Evolutionary conservation across 768 basidiomycete genomes (phyloP).

Genomic region (Collybiopsis luxurians): DNA sequence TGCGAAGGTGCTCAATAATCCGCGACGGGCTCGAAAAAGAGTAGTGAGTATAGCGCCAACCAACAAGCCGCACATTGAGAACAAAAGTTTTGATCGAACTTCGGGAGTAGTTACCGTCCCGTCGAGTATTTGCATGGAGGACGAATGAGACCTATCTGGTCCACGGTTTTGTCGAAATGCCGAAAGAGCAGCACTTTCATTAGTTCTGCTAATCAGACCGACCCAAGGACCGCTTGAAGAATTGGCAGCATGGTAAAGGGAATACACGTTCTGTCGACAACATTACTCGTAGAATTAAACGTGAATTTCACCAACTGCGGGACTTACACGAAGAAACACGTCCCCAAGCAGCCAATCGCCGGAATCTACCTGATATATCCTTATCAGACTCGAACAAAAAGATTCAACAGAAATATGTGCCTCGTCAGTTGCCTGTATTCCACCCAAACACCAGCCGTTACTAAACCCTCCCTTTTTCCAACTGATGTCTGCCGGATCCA

Average conservation of each 20-base stretch:
- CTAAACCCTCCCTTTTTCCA: constrained; percentile 41
- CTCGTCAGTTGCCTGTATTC: constrained; percentile 51
- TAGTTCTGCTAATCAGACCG: constrained; percentile 44
- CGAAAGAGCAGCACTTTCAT: constrained; percentile 30
- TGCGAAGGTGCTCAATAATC: constrained; percentile 24
- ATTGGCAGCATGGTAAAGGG: constrained; percentile 42
- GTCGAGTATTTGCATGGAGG: not conserved
- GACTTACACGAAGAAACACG: constrained; percentile 51
- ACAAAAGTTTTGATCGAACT: not conserved
- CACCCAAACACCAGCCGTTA: constrained; percentile 54
- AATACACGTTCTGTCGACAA: constrained; percentile 64
- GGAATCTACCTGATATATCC: constrained; percentile 31
- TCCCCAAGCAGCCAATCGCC: constrained; percentile 66
- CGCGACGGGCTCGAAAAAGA: constrained; percentile 11
- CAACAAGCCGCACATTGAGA: constrained; percentile 15
- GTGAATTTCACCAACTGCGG: no score
- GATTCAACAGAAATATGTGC: constrained; percentile 24
- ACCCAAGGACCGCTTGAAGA: constrained; percentile 36
- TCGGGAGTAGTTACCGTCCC: not conserved
- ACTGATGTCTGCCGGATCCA: constrained; percentile 52
- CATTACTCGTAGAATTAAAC: no score
- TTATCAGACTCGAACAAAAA: no score
- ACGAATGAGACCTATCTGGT: constrained; percentile 23
- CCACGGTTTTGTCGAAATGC: constrained; percentile 43
- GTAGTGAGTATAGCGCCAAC: constrained; percentile 11